A percentile compares a stretch with the other conserved stretches of the same genome.
phyloP scores from a whole-genome alignment of 1,284 basidiomycete species.

The Melampsora larici-populina region DNA sequence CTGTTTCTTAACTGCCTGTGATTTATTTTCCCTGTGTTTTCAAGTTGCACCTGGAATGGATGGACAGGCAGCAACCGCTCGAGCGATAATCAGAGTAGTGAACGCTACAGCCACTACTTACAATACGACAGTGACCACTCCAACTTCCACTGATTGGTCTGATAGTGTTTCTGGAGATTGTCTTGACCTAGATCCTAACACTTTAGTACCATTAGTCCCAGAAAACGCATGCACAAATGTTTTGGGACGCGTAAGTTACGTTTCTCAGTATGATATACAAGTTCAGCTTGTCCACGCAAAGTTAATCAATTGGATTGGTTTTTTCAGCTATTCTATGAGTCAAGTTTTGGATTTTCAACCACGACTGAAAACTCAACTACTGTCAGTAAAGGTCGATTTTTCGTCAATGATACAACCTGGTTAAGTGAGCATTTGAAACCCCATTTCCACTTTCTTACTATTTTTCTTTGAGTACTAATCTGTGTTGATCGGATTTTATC shows the following conservation, averaged over 20 bases:
- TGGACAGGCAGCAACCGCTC: neutral
- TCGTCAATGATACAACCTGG: constrained; percentile 41
- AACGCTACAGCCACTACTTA: neutral
- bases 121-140: neutral
- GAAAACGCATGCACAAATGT: constrained; percentile 35
- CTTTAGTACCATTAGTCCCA: constrained; percentile 19
- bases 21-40: neutral
- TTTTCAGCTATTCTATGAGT: constrained; percentile 28
- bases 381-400: constrained; percentile 29
- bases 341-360: constrained; percentile 34
- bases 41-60: constrained; percentile 7
- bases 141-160: constrained; percentile 3
- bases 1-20: too few species aligned
- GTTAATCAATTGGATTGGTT: neutral
- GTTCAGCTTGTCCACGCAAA: neutral
- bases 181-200: constrained; percentile 17
- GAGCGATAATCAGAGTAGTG: neutral
- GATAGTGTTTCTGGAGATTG: neutral
- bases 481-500: too few species aligned
- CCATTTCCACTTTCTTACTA: too few species aligned
- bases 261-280: neutral
- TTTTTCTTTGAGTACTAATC: neutral
- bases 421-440: constrained; percentile 10
- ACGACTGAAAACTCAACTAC: neutral
- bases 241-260: constrained; percentile 21